Evolutionary conservation across 495 filamentous ascomycete species (phyloP).

Genomic region (Saxophila tyrrhenica): DNA sequence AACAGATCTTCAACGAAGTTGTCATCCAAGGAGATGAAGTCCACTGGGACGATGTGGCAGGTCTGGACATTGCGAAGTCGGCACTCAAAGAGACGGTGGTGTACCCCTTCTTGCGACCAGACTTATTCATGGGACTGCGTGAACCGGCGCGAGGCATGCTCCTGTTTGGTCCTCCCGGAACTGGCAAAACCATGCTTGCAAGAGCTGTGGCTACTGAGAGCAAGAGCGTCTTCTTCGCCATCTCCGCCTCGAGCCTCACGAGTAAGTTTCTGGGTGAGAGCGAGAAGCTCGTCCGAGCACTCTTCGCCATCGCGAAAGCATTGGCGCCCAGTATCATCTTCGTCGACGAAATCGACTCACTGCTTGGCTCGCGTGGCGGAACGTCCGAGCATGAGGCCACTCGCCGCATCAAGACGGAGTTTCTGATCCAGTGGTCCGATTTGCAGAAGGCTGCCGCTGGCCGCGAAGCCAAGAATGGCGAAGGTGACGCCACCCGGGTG

Average conservation of each 20-base stretch:
- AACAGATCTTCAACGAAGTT: slow-evolving; percentile 92
- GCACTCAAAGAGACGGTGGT: slow-evolving; percentile 94
- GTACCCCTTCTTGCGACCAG: slow-evolving; percentile 91
- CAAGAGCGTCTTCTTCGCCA: slow-evolving; percentile 92
- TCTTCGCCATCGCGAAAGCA: slow-evolving; percentile 81
- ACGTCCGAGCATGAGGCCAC: slow-evolving; percentile 87
- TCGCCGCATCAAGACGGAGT: slow-evolving; percentile 91
- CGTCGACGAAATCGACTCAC: slow-evolving; percentile 95
- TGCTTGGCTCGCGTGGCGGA: slow-evolving; percentile 74
- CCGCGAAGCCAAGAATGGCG: slow-evolving; percentile 52
- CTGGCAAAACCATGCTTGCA: slow-evolving; percentile 97
- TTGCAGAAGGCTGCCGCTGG: slow-evolving; percentile 86
- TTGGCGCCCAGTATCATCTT: slow-evolving; percentile 96
- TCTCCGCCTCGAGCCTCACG: slow-evolving; percentile 85
- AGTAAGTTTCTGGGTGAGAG: slow-evolving; percentile 95
- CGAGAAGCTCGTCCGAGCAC: slow-evolving; percentile 88
- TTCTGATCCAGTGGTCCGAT: slow-evolving; percentile 95
- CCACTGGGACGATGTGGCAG: slow-evolving; percentile 89
- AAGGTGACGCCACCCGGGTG: slow-evolving; percentile 78
- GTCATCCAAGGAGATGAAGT: slow-evolving; percentile 92
- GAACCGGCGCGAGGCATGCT: slow-evolving; percentile 94
- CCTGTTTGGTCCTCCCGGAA: slow-evolving; percentile 91
- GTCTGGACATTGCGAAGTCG: slow-evolving; percentile 79
- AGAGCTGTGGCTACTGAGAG: slow-evolving; percentile 92
- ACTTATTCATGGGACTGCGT: slow-evolving; percentile 88